Percentiles rank a stretch among this genome's conserved stretches.
phyloP scores from a whole-genome alignment of 108 stramenopile species.

The Nannochloropsis gaditana region DNA sequence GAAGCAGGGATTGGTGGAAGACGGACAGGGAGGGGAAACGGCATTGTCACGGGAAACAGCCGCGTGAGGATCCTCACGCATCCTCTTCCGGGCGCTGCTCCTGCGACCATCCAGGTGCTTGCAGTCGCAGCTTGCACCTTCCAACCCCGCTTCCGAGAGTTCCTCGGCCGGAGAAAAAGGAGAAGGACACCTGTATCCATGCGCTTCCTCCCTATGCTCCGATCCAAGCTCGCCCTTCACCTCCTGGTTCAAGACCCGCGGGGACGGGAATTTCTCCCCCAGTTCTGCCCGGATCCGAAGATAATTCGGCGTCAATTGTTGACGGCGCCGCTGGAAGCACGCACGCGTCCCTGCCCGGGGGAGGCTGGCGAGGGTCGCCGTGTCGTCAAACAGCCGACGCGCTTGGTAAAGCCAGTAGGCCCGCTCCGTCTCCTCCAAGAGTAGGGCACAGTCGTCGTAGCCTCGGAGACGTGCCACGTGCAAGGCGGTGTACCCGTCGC shows the following conservation, averaged over 20 bases:
- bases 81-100: background rate
- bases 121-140: background rate
- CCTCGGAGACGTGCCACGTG: background rate
- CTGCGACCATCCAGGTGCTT: background rate
- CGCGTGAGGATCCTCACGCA: too few relatives aligned
- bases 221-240: background rate
- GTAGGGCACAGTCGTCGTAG: background rate
- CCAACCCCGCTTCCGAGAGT: background rate
- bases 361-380: background rate
- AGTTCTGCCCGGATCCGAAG: background rate
- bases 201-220: background rate
- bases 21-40: too few relatives aligned
- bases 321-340: background rate
- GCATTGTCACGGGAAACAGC: too few relatives aligned
- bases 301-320: background rate
- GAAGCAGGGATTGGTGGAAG: background rate
- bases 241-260: background rate
- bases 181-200: background rate
- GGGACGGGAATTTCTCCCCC: background rate
- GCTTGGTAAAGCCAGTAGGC: background rate
- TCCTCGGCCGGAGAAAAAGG: background rate
- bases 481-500: slow-evolving; percentile 5
- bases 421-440: background rate
- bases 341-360: slow-evolving; percentile 1
- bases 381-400: background rate